phyloP scores from a whole-genome alignment of 2,329 filamentous ascomycete genomes.

The Sarocladium oryzae region DNA sequence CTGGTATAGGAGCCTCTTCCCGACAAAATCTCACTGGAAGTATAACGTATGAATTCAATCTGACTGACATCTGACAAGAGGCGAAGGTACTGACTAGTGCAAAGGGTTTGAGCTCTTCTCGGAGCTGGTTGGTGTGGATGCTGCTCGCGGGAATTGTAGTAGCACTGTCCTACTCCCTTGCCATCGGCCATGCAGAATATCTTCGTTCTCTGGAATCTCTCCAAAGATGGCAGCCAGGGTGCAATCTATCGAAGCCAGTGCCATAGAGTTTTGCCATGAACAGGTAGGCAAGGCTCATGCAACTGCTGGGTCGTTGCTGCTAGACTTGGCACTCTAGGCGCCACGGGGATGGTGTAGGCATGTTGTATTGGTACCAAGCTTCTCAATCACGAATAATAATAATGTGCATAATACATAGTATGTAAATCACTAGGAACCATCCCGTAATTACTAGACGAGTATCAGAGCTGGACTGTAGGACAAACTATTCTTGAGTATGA shows the following conservation, averaged over 20 bases:
- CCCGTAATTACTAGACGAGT: too few relatives aligned
- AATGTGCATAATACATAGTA: too few relatives aligned
- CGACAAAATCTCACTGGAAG: conserved; percentile 24
- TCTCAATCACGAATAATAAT: too few relatives aligned
- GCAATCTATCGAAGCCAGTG: neutral
- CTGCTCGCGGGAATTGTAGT: neutral
- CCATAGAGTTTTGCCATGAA: neutral
- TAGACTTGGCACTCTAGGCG: too few relatives aligned
- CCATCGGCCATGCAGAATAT: neutral
- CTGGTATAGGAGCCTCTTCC: conserved; percentile 31
- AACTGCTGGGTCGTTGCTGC: too few relatives aligned
- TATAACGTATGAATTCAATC: conserved; percentile 28
- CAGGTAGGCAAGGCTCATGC: too few relatives aligned
- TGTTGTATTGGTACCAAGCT: too few relatives aligned
- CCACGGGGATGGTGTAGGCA: too few relatives aligned
- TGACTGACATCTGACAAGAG: too few relatives aligned
- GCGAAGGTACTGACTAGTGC: conserved; percentile 8
- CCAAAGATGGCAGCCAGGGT: neutral
- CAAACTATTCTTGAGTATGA: too few relatives aligned
- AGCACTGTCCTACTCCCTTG: neutral
- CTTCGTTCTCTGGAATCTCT: neutral
- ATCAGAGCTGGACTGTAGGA: too few relatives aligned
- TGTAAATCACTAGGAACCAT: too few relatives aligned
- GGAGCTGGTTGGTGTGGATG: neutral
- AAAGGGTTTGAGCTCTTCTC: neutral